phyloP scores from a whole-genome alignment of 345 rosid genomes.

The Excoecaria agallocha region DNA sequence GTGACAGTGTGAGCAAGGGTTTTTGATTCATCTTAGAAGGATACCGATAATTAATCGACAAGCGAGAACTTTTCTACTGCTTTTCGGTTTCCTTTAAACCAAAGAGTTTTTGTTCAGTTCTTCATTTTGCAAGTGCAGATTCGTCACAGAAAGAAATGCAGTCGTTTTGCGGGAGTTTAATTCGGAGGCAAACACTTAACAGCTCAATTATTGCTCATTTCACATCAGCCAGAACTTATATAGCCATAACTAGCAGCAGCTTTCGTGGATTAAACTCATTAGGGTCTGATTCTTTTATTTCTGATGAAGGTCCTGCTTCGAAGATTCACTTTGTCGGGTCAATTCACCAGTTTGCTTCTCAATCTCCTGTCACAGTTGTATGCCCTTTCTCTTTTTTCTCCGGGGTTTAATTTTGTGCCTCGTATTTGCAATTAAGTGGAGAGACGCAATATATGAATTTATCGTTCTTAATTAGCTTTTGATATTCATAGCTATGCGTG shows the following conservation, averaged over 20 bases:
- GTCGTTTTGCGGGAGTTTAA: conserved; percentile 30
- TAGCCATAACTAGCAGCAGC: not conserved
- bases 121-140: not conserved
- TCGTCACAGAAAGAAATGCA: conserved; percentile 30
- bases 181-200: conserved; percentile 24
- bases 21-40: not conserved
- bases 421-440: not conserved
- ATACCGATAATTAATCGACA: not conserved
- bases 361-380: conserved; percentile 12
- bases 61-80: not conserved
- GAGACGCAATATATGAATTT: not conserved
- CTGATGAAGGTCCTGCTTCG: conserved; percentile 11
- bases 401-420: not conserved
- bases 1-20: not conserved
- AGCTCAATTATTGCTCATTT: conserved; percentile 13
- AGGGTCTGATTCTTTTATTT: conserved; percentile 2
- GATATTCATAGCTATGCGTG: not conserved
- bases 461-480: not conserved
- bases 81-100: not conserved
- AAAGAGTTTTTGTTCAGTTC: not conserved
- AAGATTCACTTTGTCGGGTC: conserved; percentile 12
- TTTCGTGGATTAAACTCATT: not conserved
- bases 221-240: conserved; percentile 9
- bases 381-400: not conserved
- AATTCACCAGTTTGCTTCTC: conserved; percentile 16